Percentiles rank a stretch among this genome's conserved stretches.
Conservation (phyloP, 345 rosid genomes). For the Salix purpurea region DNA sequence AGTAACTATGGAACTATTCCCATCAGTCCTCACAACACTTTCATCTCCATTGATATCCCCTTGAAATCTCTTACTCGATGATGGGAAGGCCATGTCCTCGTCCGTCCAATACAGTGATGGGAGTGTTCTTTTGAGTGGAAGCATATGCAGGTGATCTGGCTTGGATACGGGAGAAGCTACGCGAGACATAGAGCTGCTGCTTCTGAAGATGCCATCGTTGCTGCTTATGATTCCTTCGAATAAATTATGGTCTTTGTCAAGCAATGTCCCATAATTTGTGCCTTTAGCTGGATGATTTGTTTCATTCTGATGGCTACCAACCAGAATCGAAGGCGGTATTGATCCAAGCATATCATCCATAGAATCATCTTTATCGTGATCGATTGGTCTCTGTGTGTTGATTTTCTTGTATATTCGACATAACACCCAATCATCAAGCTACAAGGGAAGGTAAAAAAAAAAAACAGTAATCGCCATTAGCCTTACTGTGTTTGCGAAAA, state of each 20-base stretch:
- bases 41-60: conserved; percentile 30
- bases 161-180: conserved; percentile 34
- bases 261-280: conserved; percentile 31
- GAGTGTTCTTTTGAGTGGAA: conserved; percentile 53
- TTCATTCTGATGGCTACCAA: conserved; percentile 25
- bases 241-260: conserved; percentile 38
- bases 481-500: not conserved
- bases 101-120: conserved; percentile 60
- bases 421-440: conserved; percentile 98
- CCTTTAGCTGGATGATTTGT: conserved; percentile 30
- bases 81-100: conserved; percentile 24
- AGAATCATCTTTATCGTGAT: conserved; percentile 57
- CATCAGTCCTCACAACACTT: conserved; percentile 26
- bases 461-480: not conserved
- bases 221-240: conserved; percentile 44
- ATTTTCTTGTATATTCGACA: conserved; percentile 90
- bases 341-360: conserved; percentile 49
- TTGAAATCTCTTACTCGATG: conserved; percentile 52
- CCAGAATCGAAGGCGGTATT: conserved; percentile 44
- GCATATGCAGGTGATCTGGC: conserved; percentile 36
- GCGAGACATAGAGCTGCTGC: conserved; percentile 29
- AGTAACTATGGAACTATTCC: conserved; percentile 41
- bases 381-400: conserved; percentile 42
- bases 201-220: conserved; percentile 12
- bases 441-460: conserved; percentile 2